Conservation (phyloP, 2,329 filamentous ascomycete genomes). For the Aschersonia sp. region DNA sequence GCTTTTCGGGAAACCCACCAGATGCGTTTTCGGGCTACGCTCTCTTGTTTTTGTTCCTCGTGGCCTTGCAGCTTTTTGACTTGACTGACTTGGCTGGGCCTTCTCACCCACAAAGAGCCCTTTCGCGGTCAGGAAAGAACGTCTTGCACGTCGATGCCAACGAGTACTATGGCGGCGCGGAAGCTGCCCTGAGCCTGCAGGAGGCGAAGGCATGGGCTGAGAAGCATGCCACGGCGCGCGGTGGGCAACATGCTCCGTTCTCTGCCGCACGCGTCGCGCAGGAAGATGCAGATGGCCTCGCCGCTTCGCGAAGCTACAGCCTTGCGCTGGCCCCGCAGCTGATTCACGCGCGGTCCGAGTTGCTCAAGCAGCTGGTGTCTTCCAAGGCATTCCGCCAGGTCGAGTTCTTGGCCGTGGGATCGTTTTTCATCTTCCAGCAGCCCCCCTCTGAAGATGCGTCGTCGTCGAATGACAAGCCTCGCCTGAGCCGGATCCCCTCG, state of each 20-base stretch:
- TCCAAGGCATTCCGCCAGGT: slow-evolving; percentile 80
- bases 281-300: slow-evolving; percentile 24
- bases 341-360: slow-evolving; percentile 66
- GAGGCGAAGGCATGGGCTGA: slow-evolving; percentile 66
- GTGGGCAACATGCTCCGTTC: slow-evolving; percentile 11
- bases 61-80: not conserved
- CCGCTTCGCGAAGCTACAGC: slow-evolving; percentile 60
- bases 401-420: slow-evolving; percentile 85
- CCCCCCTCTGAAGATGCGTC: slow-evolving; percentile 12
- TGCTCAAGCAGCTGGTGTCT: slow-evolving; percentile 71
- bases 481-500: slow-evolving; percentile 62
- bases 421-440: slow-evolving; percentile 66
- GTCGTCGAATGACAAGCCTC: slow-evolving; percentile 5
- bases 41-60: not conserved
- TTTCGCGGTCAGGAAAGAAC: slow-evolving; percentile 84
- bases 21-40: not conserved
- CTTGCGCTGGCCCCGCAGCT: slow-evolving; percentile 74
- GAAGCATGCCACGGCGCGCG: slow-evolving; percentile 12
- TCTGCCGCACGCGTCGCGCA: slow-evolving; percentile 19
- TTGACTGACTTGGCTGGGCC: slow-evolving; percentile 15
- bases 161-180: slow-evolving; percentile 72
- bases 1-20: slow-evolving; percentile 20
- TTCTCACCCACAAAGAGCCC: slow-evolving; percentile 46
- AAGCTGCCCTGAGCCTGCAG: slow-evolving; percentile 72
- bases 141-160: slow-evolving; percentile 82